phyloP scores from a whole-genome alignment of 495 filamentous ascomycete species.

The Daldinia concentrica region DNA sequence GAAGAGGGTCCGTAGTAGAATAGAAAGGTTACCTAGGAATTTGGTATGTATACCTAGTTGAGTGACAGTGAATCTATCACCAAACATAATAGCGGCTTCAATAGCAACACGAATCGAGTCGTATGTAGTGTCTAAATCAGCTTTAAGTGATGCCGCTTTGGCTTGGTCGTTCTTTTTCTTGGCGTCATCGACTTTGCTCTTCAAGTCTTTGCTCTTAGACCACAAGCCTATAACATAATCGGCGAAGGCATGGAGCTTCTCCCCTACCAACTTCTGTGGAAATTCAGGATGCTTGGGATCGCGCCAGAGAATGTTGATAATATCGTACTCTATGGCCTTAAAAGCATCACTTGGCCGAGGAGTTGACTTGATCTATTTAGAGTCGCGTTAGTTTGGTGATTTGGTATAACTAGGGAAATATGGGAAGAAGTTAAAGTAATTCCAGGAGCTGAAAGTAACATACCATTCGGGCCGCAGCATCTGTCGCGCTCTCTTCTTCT shows the following conservation, averaged over 20 bases:
- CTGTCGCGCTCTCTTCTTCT: conserved; percentile 5
- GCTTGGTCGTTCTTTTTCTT: conserved; percentile 54
- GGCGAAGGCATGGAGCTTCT: conserved; percentile 63
- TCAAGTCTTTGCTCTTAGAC: conserved; percentile 65
- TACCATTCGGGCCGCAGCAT: conserved; percentile 22
- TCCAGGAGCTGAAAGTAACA: background rate
- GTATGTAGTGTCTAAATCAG: conserved; percentile 23
- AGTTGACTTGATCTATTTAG: conserved; percentile 49
- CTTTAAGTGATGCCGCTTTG: conserved; percentile 40
- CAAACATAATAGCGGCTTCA: conserved; percentile 51
- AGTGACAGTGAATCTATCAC: conserved; percentile 17
- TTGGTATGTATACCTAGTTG: conserved; percentile 49
- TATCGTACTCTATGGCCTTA: conserved; percentile 68
- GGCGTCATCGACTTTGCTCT: conserved; percentile 62
- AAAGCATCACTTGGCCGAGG: conserved; percentile 52
- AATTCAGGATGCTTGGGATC: conserved; percentile 63
- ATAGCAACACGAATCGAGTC: conserved; percentile 40
- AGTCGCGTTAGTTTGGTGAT: conserved; percentile 58
- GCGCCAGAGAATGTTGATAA: conserved; percentile 71
- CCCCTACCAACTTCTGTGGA: conserved; percentile 70
- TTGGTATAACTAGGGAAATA: background rate
- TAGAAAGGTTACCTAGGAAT: conserved; percentile 63
- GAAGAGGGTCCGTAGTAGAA: conserved; percentile 71
- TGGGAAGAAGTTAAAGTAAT: background rate
- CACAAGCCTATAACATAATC: conserved; percentile 61